Base-by-base conservation (phyloP, 345 rosid genomes). In the Limnanthes douglasii region DNA sequence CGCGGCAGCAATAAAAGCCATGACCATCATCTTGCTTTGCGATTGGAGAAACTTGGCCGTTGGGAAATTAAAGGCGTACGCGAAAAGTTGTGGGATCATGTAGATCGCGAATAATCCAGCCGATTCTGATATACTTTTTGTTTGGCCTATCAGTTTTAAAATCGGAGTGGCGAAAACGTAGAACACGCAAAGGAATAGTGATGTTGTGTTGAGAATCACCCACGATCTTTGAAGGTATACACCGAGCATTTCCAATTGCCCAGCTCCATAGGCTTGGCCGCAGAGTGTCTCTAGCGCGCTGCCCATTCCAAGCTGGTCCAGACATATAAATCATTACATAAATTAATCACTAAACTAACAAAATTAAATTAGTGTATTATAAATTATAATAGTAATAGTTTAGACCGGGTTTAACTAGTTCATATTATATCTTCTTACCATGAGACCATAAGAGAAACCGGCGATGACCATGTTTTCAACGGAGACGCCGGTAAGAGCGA, bases 241-340 rank as follows among this genome's bases (percentile, higher is more conserved):
- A 29, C 97, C 97, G 1, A 88, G 60, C 97, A 83, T 88, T 17
- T 82, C 86, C 0, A 75, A 11, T 46, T 76, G 78, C 4, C 90
- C 78, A 0, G 94, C 97, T 18, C 95, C 97, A 41, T 48, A 73
- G 11, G 95, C 97, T 56, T 88, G 97, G 4, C 97, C 97, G 48
- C 95, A 83, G 16, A 83, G 61, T 11, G 97, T 88, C 59, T 88
- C 95, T 5, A 88, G 74, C 17, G 97, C 90, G 37, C 97, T 88
- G 41, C 97, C 97, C 97, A 88, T 88, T 13, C 97, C 97, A 24
- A 88, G 68, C 97, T 86, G 55, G 6, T 48, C n/a, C 4, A 40
- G 15, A 15, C 3, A 13, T 14, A 24, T 7, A 15, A 34, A 34
- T 34, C 14, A 32, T 32, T 26, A 9, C n/a, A n/a, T n/a, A n/a